A percentile compares a stretch with the other conserved stretches of the same genome.
These are phyloP conservation scores for Neoboletus brunneissimus DNA, from an alignment of 768 basidiomycete species.

Conservation along the genomic window DNA sequence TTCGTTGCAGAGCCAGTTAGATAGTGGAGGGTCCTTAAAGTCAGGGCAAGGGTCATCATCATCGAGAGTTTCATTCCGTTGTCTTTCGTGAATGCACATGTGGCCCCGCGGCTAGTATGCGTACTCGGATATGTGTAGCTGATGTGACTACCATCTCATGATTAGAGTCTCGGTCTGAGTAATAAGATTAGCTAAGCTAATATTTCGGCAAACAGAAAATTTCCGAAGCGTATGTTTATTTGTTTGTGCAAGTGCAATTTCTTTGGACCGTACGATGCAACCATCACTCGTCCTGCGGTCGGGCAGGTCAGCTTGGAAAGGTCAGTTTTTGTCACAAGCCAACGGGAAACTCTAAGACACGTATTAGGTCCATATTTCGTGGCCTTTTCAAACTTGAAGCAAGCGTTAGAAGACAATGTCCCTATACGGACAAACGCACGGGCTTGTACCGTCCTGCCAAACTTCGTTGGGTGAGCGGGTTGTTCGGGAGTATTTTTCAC, in stretches of 20 bases:
- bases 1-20: too few species aligned
- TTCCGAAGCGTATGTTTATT: neutral
- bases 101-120: too few species aligned
- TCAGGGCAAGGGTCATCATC: too few species aligned
- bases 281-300: slow-evolving; percentile 58
- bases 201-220: neutral
- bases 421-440: slow-evolving; percentile 87
- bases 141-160: too few species aligned
- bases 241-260: neutral
- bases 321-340: slow-evolving; percentile 32
- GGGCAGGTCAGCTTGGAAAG: slow-evolving; percentile 85
- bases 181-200: slow-evolving; percentile 1
- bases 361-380: slow-evolving; percentile 87
- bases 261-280: slow-evolving; percentile 43
- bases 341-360: neutral
- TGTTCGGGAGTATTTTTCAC: neutral
- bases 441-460: slow-evolving; percentile 90
- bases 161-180: too few species aligned
- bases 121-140: too few species aligned
- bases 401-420: slow-evolving; percentile 76
- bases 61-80: too few species aligned
- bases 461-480: slow-evolving; percentile 83
- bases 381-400: slow-evolving; percentile 82
- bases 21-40: too few species aligned
- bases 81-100: too few species aligned